Percentiles rank a stretch among this genome's conserved stretches.
Conservation (phyloP, 202 grass and related monocot species). For the Panicum hallii region DNA sequence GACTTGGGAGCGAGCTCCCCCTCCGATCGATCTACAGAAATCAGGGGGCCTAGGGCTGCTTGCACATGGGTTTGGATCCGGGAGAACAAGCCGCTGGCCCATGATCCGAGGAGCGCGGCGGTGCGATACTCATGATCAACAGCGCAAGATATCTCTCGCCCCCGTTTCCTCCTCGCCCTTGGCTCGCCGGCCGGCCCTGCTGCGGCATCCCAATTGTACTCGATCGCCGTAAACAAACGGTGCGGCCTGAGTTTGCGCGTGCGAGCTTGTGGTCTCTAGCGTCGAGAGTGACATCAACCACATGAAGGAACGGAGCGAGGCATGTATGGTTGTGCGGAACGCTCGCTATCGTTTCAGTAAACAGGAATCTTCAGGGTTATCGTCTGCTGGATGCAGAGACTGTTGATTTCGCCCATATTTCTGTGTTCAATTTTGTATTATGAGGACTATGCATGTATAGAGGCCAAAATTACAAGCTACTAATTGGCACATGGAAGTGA, state of each 20-base stretch:
- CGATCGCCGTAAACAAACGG: constrained; percentile 49
- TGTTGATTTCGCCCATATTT: neutral
- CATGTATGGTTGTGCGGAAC: neutral
- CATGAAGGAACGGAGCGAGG: neutral
- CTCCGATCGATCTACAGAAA: constrained; percentile 30
- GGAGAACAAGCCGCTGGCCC: constrained; percentile 42
- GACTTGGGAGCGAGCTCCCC: constrained; percentile 48
- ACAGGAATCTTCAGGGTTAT: neutral
- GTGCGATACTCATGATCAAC: neutral
- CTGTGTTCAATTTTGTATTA: neutral
- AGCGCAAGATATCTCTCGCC: constrained; percentile 22
- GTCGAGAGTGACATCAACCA: constrained; percentile 14
- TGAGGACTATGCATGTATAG: neutral
- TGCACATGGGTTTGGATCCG: constrained; percentile 58
- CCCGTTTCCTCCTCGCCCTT: neutral
- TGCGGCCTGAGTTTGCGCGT: neutral
- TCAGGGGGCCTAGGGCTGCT: constrained; percentile 43
- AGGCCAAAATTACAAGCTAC: too few species aligned
- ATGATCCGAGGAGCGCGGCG: constrained; percentile 57
- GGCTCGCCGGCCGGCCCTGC: neutral
- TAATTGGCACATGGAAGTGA: too few species aligned
- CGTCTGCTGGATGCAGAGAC: neutral
- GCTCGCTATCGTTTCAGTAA: neutral
- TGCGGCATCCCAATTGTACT: constrained; percentile 44
- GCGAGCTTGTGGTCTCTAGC: neutral